Percentiles rank a stretch among this genome's conserved stretches.
Conservation (phyloP, 352 stramenopile genomes). For the Globisporangium radiosum region DNA sequence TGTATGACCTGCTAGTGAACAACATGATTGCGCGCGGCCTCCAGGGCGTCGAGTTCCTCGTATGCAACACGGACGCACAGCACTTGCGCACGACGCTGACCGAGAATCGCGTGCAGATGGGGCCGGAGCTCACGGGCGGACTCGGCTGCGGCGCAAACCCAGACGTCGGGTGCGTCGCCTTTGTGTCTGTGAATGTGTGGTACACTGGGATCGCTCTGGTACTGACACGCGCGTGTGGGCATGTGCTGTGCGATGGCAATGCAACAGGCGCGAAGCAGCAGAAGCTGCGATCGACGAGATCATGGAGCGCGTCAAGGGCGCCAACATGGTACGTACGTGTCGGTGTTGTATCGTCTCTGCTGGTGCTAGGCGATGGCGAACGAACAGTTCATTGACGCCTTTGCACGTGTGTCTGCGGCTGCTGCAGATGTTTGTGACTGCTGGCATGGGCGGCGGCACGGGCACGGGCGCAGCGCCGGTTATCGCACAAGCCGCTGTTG, state of each 20-base stretch:
- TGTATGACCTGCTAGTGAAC: conserved; percentile 43
- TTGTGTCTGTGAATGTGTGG: background rate
- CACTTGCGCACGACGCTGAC: conserved; percentile 87
- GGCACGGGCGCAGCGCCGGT: conserved; percentile 78
- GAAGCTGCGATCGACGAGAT: conserved; percentile 80
- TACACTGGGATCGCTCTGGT: too few species aligned
- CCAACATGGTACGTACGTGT: conserved; percentile 66
- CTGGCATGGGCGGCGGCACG: conserved; percentile 79
- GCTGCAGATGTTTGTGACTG: conserved; percentile 81
- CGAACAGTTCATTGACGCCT: background rate
- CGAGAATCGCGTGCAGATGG: conserved; percentile 89
- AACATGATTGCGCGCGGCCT: conserved; percentile 85
- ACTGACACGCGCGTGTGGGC: background rate
- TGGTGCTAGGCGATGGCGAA: background rate
- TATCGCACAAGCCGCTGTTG: conserved; percentile 76
- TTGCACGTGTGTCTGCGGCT: background rate
- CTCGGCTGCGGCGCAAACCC: conserved; percentile 79
- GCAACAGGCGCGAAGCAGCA: conserved; percentile 54
- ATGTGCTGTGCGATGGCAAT: background rate
- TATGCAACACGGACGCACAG: conserved; percentile 91
- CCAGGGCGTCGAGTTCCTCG: conserved; percentile 82
- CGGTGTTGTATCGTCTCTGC: background rate
- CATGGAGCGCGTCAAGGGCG: conserved; percentile 73
- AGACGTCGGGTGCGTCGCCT: conserved; percentile 47
- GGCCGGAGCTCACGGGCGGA: conserved; percentile 77